phyloP scores from a whole-genome alignment of 176 grass and related monocot species.

The Panicum miliaceum region DNA sequence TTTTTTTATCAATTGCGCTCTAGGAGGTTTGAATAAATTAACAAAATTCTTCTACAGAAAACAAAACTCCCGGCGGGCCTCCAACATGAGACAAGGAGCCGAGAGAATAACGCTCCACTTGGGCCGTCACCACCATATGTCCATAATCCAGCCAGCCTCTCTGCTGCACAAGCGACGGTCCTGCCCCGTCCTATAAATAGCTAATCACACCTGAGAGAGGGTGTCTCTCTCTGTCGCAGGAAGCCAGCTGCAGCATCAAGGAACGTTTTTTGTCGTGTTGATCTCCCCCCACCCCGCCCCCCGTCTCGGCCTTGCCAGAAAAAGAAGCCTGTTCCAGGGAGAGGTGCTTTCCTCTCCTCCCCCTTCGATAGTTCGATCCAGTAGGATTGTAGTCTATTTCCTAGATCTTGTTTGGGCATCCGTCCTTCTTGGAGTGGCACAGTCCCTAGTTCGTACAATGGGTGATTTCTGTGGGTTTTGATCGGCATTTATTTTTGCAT shows the following conservation, averaged over 20 bases:
- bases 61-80: neutral
- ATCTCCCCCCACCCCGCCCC: slow-evolving; percentile 1
- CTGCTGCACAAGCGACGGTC: neutral
- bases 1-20: no score
- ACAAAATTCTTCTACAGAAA: no score
- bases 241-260: slow-evolving; percentile 15
- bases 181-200: slow-evolving; percentile 36
- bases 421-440: neutral
- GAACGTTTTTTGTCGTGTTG: neutral
- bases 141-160: neutral
- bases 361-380: neutral
- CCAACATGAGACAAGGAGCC: neutral
- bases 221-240: neutral
- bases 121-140: neutral
- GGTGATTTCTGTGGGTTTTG: slow-evolving; percentile 3
- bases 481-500: slow-evolving; percentile 14
- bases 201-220: neutral
- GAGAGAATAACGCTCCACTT: neutral
- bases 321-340: neutral
- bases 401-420: slow-evolving; percentile 25
- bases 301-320: neutral
- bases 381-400: neutral
- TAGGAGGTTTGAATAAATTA: no score
- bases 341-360: slow-evolving; percentile 18
- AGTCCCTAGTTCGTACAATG: slow-evolving; percentile 14